A percentile compares a stretch with the other conserved stretches of the same genome.
Conservation (phyloP, 75 land plant species). For the Adiantum capillusveneris region DNA sequence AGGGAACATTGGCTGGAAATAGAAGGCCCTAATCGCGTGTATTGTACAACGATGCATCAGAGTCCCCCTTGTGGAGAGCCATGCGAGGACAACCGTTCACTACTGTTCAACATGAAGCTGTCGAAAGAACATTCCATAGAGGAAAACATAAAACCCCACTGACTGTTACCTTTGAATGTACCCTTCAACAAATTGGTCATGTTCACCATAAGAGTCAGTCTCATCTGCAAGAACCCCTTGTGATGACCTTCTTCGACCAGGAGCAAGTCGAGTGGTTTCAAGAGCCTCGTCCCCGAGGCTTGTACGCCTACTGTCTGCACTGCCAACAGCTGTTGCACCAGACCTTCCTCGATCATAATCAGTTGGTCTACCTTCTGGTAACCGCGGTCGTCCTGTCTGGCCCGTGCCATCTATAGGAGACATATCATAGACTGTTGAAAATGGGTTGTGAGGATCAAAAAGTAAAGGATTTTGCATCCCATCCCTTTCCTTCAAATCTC, state of each 20-base stretch:
- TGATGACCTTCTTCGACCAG: constrained; percentile 14
- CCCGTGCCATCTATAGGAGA: constrained; percentile 32
- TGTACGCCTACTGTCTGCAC: constrained; percentile 11
- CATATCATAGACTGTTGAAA: constrained; percentile 49
- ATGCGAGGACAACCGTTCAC: too few species aligned
- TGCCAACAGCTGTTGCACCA: background rate
- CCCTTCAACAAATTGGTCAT: constrained; percentile 24
- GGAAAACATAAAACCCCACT: too few species aligned
- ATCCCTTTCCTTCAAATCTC: constrained; percentile 22
- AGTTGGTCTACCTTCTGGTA: background rate
- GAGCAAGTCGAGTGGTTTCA: constrained; percentile 20
- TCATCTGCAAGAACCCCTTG: constrained; percentile 23
- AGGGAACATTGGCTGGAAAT: too few species aligned
- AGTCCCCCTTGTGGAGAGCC: too few species aligned
- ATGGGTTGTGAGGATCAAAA: constrained; percentile 31
- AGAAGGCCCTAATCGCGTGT: too few species aligned
- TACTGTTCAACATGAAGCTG: too few species aligned
- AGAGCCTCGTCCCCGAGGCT: constrained; percentile 26
- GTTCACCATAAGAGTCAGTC: constrained; percentile 21
- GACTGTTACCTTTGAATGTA: constrained; percentile 22
- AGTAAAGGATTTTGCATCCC: constrained; percentile 46
- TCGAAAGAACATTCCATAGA: too few species aligned
- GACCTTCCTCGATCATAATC: background rate
- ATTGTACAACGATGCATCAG: too few species aligned
- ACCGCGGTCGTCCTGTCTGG: background rate